phyloP scores from a whole-genome alignment of 805 yeast genomes.

The Peterozyma xylosa region DNA sequence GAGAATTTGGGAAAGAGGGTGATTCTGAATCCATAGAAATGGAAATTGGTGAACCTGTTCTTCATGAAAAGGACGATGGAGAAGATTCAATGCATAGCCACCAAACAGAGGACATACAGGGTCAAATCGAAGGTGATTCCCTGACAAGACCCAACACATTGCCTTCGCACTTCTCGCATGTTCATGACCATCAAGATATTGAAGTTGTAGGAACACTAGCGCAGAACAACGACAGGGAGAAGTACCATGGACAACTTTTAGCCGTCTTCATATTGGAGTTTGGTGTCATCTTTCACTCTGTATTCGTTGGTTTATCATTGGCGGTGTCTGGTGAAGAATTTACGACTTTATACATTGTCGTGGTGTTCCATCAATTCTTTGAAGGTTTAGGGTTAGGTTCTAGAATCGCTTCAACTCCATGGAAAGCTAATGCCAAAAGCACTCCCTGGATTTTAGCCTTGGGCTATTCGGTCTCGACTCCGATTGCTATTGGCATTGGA shows the following conservation, averaged over 20 bases:
- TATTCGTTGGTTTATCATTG: conserved; percentile 62
- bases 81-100: neutral
- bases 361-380: conserved; percentile 69
- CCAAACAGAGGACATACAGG: neutral
- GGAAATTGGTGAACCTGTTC: conserved; percentile 1
- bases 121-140: conserved; percentile 1
- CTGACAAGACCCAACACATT: conserved; percentile 19
- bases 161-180: conserved; percentile 31
- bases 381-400: conserved; percentile 79
- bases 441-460: conserved; percentile 44
- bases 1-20: conserved; percentile 24
- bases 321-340: conserved; percentile 63
- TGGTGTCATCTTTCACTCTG: conserved; percentile 70
- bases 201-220: conserved; percentile 33
- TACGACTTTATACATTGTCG: conserved; percentile 52
- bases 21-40: conserved; percentile 9
- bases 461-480: conserved; percentile 55
- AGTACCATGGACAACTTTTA: conserved; percentile 38
- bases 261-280: conserved; percentile 57
- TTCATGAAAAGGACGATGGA: neutral
- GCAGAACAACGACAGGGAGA: conserved; percentile 30
- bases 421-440: conserved; percentile 38
- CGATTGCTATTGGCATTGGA: conserved; percentile 67
- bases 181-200: conserved; percentile 33
- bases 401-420: conserved; percentile 51